These are phyloP conservation scores for Quercus berberidifolia DNA, from an alignment of 306 rosid genomes.

Conservation along the genomic window DNA sequence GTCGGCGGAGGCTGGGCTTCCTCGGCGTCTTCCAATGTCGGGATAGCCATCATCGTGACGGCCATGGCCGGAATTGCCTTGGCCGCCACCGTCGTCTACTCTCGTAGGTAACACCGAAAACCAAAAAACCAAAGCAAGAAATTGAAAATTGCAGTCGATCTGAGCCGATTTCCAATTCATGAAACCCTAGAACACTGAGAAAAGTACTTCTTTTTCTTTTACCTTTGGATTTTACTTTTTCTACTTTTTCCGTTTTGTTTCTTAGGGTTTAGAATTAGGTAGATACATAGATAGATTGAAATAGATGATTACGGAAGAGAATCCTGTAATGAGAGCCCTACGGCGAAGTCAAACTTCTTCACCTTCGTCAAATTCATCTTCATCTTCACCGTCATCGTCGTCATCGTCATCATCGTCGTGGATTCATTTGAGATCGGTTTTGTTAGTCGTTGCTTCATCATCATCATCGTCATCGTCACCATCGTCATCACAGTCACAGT, in stretches of 20 bases:
- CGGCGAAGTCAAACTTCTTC: slow-evolving; percentile 81
- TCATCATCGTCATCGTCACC: background rate
- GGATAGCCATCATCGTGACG: slow-evolving; percentile 31
- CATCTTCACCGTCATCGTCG: slow-evolving; percentile 10
- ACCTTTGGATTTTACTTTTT: no score
- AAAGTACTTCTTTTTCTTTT: no score
- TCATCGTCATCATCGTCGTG: slow-evolving; percentile 76
- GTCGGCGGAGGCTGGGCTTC: slow-evolving; percentile 22
- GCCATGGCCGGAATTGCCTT: slow-evolving; percentile 37
- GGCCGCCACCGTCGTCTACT: slow-evolving; percentile 37
- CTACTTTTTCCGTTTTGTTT: background rate
- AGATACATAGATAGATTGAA: background rate
- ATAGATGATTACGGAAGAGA: slow-evolving; percentile 50
- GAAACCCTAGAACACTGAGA: background rate
- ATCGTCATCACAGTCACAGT: background rate
- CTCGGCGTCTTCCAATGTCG: slow-evolving; percentile 28
- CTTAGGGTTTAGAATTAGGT: background rate
- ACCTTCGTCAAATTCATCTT: slow-evolving; percentile 61
- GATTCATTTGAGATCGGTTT: slow-evolving; percentile 99
- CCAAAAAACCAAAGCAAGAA: background rate
- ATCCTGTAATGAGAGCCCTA: slow-evolving; percentile 61
- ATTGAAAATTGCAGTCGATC: background rate
- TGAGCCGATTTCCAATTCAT: background rate
- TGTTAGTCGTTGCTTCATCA: slow-evolving; percentile 86
- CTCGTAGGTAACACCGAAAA: slow-evolving; percentile 19